Evolutionary conservation across 164 flowering plant genomes (phyloP), one percentile per base, ranked within the genome.

Genomic region (Dillenia suffruticosa): DNA sequence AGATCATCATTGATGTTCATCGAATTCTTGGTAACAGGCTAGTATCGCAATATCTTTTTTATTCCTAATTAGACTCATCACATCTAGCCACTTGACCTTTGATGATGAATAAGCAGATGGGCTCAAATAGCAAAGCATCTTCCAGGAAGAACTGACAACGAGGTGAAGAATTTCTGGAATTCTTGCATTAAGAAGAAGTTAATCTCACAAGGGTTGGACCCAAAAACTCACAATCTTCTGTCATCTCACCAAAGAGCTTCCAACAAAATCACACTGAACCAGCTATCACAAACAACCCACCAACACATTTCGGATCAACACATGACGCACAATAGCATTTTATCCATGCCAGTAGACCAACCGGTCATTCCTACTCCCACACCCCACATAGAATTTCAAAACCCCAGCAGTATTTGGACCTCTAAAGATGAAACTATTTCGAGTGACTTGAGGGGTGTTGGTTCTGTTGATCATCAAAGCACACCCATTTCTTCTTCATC

Each of bases 171-270:
- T 61, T 84, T 77, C 44, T 84, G 88, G 86, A 84, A 84, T 57
- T 84, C 88, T 46, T 84, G 88, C 82, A 76, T 84, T n/a, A 84
- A 84, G 81, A 84, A 84, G 55, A 84, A 82, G 72, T 76, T 84
- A 2, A 68, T 84, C 6, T 71, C 88, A 13, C 84, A 81, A 73
- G 88, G 88, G n/a, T 50, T 84, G 56, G 88, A 81, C 66, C 88
- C 88, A 48, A 76, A 70, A 67, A 84, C 88, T 12, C 86, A 84
- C 55, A 81, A 78, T 59, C 67, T 79, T 10, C 57, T 84, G 11
- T 66, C 82, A 53, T 54, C 80, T 49, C 70, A 55, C 40, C 59
- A 70, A 5, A 54, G 63, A 47, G 24, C 58, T 44, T 12, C 40
- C 54, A n/a, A 51, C 2, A 70, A 49, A 55, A 68, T 32, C 53